phyloP scores from a whole-genome alignment of 768 basidiomycete genomes.

The Rubroboletus pulcherrimus region DNA sequence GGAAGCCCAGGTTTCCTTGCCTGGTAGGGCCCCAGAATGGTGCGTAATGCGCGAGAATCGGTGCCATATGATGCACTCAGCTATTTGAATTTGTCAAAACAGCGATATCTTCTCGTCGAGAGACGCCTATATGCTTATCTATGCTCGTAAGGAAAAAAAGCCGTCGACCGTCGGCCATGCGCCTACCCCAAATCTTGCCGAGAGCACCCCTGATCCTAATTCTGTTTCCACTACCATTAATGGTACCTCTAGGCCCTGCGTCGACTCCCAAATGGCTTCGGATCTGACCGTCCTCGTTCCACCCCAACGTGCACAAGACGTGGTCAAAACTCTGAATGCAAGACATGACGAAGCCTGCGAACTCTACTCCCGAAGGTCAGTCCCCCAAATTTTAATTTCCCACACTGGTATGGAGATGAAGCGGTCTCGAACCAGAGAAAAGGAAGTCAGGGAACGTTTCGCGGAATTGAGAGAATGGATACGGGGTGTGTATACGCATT shows the following conservation, averaged over 20 bases:
- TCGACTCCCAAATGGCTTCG: slow-evolving; percentile 7
- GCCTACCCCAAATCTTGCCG: slow-evolving; percentile 13
- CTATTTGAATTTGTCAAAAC: slow-evolving; percentile 20
- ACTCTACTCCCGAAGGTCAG: slow-evolving; percentile 45
- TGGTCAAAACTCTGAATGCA: slow-evolving; percentile 53
- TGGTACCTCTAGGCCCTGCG: slow-evolving; percentile 14
- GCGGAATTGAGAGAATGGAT: slow-evolving; percentile 49
- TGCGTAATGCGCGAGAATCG: slow-evolving; percentile 74
- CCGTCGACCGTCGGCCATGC: slow-evolving; percentile 12
- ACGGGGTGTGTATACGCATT: slow-evolving; percentile 56
- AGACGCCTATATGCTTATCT: slow-evolving; percentile 96
- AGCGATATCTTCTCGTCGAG: slow-evolving; percentile 61
- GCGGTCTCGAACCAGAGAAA: slow-evolving; percentile 37
- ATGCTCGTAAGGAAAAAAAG: slow-evolving; percentile 47
- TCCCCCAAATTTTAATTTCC: slow-evolving; percentile 16
- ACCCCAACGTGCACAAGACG: slow-evolving; percentile 50
- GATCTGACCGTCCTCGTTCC: slow-evolving; percentile 36
- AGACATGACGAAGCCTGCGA: slow-evolving; percentile 53
- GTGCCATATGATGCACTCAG: slow-evolving; percentile 33
- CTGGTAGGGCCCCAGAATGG: slow-evolving; percentile 48
- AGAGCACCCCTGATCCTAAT: slow-evolving; percentile 15
- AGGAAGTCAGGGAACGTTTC: slow-evolving; percentile 42
- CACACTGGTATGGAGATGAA: slow-evolving; percentile 15
- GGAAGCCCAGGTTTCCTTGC: slow-evolving; percentile 24
- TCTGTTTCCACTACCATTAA: slow-evolving; percentile 18